Evolutionary conservation across 768 basidiomycete species (phyloP).

Genomic region (Lyophyllum semitale): DNA sequence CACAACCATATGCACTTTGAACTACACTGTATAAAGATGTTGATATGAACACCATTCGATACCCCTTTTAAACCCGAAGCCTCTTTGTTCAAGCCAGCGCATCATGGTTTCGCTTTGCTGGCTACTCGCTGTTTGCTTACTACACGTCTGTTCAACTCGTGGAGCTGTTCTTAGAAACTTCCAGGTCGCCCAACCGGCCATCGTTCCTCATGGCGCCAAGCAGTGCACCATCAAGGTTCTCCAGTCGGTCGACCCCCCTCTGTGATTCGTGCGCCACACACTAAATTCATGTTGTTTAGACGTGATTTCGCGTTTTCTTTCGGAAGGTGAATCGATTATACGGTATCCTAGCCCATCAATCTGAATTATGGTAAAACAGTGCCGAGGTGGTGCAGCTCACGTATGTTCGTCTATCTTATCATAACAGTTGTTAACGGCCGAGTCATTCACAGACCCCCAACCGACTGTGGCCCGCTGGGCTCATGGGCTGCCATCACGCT

Average conservation of each 20-base stretch:
- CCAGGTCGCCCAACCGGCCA: conserved; percentile 74
- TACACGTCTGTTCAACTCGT: conserved; percentile 26
- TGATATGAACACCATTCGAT: not conserved
- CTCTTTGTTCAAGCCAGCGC: not conserved
- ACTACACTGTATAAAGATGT: not conserved
- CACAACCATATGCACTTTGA: conserved; percentile 5
- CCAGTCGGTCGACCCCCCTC: conserved; percentile 41
- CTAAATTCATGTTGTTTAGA: conserved; percentile 31
- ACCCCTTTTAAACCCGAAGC: not conserved
- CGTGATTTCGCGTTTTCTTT: conserved; percentile 76
- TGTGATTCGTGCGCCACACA: not conserved
- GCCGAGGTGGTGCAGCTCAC: conserved; percentile 64
- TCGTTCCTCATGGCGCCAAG: conserved; percentile 59
- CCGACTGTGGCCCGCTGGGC: conserved; percentile 67
- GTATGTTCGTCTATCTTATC: conserved; percentile 34
- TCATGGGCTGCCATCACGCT: conserved; percentile 77
- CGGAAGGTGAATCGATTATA: conserved; percentile 44
- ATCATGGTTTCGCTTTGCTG: conserved; percentile 18
- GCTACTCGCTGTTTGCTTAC: conserved; percentile 13
- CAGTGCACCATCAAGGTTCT: conserved; percentile 68
- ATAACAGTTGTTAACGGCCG: not conserved
- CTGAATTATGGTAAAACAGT: conserved; percentile 43
- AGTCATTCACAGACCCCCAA: conserved; percentile 56
- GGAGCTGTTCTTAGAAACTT: conserved; percentile 60
- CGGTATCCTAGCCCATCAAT: not conserved